Percentiles rank a stretch among this genome's conserved stretches.
Evolutionary conservation across 225 moss, liverwort and hornwort species (phyloP).

Genomic region (Polytrichum formosum): DNA sequence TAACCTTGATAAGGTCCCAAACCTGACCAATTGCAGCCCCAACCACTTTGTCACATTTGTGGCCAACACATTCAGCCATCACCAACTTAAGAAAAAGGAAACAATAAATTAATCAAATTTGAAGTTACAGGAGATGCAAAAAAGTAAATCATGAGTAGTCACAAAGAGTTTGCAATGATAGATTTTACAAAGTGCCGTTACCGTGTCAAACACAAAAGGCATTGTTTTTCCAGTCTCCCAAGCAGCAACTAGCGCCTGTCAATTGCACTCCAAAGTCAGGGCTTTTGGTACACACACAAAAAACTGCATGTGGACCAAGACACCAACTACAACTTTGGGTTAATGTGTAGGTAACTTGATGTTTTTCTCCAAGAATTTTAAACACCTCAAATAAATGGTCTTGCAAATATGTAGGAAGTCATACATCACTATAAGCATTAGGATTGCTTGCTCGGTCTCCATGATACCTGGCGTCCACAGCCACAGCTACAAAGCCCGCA

Average conservation of each 20-base stretch:
- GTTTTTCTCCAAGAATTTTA: no score
- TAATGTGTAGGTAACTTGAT: no score
- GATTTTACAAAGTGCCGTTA: constrained; percentile 4
- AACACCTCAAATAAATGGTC: neutral
- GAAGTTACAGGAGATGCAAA: no score
- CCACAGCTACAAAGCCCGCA: constrained; percentile 73
- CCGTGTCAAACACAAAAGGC: constrained; percentile 94
- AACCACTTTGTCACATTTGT: constrained; percentile 1
- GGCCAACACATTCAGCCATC: neutral
- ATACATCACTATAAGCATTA: constrained; percentile 63
- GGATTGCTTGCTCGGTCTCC: constrained; percentile 60
- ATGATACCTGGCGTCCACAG: constrained; percentile 79
- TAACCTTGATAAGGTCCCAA: constrained; percentile 83
- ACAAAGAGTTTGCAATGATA: no score
- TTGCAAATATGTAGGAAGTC: neutral
- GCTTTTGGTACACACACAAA: no score
- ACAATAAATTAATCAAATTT: no score
- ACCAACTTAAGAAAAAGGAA: neutral
- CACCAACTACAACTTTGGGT: no score
- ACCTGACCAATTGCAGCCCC: constrained; percentile 43
- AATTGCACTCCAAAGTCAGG: neutral
- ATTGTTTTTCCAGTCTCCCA: constrained; percentile 76
- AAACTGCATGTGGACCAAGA: no score
- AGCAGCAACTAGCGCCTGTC: constrained; percentile 64
- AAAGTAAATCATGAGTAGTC: no score